Base-by-base conservation (phyloP, 176 grass and related monocot genomes). In the Hsuehochloa calcarea region DNA sequence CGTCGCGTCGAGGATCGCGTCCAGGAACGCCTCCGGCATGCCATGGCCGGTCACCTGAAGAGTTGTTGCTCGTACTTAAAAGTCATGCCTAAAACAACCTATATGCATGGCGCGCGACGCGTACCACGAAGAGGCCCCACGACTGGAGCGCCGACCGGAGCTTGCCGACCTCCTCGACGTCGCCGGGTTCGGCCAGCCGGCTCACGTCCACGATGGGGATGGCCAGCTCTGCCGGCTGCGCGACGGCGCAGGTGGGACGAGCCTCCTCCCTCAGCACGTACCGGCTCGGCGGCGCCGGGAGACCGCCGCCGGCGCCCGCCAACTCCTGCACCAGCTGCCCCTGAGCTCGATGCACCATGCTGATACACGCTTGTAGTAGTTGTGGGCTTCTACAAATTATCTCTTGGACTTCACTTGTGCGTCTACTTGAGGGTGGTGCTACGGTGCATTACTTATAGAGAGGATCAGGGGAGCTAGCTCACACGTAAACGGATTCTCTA, bases 121-220 rank as follows among this genome's bases (percentile, higher is more conserved):
- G 10, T 80, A 80, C 88, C 64, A 63, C 81, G 75, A 94, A 94
- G 39, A 94, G 59, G 3, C 93, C 93, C 90, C 87, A 94, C 19
- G 85, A 86, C 10, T 45, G 15, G 35, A 92, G 81, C 8, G 90
- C 90, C 68, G 67, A 5, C 27, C 66, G 80, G 15, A 94, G 85
- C 90, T 81, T 90, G 34, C 17, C 67, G 16, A 60, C 51, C 85
- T 94, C 93, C 34, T 80, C 81, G 34, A 45, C 72, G 29, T 80
- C 87, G 73, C 67, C 68, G 5, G 87, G 70, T 26, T 79, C 47
- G 4, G 72, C 77, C 3, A 92, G 65, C 34, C 81, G 84, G 37
- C 20, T n/a, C 81, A 92, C 51, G 86, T 94, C 90, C 10, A 94
- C 80, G 55, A 83, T 60, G 47, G 92, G 92, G 70, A 94, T 74